These are phyloP conservation scores for Ustanciosporium gigantosporum DNA, from an alignment of 1,284 basidiomycete species.

Conservation along the genomic window DNA sequence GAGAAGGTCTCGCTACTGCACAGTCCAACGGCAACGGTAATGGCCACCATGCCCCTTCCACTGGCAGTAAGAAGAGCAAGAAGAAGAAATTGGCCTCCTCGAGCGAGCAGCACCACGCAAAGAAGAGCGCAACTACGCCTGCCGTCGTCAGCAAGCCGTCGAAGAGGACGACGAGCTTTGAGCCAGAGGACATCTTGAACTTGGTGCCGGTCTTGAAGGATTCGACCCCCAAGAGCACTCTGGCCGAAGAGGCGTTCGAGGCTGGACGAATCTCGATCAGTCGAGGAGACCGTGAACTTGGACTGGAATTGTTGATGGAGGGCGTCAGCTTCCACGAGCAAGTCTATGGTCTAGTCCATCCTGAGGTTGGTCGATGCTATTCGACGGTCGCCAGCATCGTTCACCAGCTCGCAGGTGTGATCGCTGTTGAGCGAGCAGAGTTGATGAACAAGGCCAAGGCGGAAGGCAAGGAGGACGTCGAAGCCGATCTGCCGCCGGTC, in stretches of 20 bases:
- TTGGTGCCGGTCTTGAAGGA: conserved; percentile 66
- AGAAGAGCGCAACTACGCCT: conserved; percentile 14
- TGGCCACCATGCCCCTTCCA: neutral
- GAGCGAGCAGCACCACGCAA: conserved; percentile 31
- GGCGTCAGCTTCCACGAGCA: conserved; percentile 67
- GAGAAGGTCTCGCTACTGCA: conserved; percentile 50
- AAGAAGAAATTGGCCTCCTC: conserved; percentile 32
- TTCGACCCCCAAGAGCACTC: conserved; percentile 64
- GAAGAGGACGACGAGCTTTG: conserved; percentile 62
- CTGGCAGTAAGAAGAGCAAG: conserved; percentile 31
- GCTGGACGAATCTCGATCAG: conserved; percentile 65
- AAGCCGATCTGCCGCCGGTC: conserved; percentile 30
- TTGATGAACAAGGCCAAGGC: conserved; percentile 40
- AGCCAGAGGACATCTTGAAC: conserved; percentile 65
- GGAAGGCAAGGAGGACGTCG: conserved; percentile 39
- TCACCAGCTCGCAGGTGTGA: conserved; percentile 55
- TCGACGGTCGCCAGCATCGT: conserved; percentile 65
- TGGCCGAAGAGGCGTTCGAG: conserved; percentile 67
- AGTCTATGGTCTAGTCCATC: conserved; percentile 67
- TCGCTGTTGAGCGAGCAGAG: conserved; percentile 35
- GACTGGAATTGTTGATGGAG: conserved; percentile 66
- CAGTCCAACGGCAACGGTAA: conserved; percentile 42
- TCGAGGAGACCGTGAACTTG: conserved; percentile 64
- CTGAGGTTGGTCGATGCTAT: conserved; percentile 66
- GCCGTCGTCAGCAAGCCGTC: conserved; percentile 14